Conservation (phyloP, 768 basidiomycete species). For the Boletus vinaceobasis region DNA sequence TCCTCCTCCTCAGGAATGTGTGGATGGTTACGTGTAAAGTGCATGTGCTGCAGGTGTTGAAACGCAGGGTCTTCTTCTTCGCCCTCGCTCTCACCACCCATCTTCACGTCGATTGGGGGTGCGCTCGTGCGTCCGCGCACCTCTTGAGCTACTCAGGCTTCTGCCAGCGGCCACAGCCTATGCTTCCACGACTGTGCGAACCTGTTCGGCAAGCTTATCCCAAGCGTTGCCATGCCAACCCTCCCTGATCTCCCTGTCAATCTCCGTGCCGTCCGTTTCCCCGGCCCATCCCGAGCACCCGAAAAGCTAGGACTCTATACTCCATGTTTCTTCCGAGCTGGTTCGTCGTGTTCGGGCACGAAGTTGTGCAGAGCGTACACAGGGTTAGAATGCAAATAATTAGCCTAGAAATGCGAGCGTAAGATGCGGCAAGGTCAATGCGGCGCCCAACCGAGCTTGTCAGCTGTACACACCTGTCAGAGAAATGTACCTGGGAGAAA, state of each 20-base stretch:
- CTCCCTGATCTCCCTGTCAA: slow-evolving; percentile 50
- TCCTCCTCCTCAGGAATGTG: slow-evolving; percentile 61
- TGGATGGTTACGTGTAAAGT: slow-evolving; percentile 46
- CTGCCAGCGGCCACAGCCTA: slow-evolving; percentile 13
- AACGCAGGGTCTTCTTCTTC: slow-evolving; percentile 44
- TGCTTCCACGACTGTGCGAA: slow-evolving; percentile 41
- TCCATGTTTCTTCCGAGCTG: slow-evolving; percentile 65
- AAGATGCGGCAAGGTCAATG: background rate
- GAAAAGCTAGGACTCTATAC: slow-evolving; percentile 73
- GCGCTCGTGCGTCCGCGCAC: slow-evolving; percentile 40
- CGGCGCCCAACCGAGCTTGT: background rate
- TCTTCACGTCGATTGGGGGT: slow-evolving; percentile 69
- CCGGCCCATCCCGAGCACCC: slow-evolving; percentile 52
- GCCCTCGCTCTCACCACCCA: slow-evolving; percentile 75
- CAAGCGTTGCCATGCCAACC: slow-evolving; percentile 65
- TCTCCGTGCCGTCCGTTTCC: slow-evolving; percentile 46
- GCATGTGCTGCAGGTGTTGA: slow-evolving; percentile 37
- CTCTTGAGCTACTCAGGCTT: background rate
- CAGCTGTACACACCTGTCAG: slow-evolving; percentile 1
- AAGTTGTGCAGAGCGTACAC: slow-evolving; percentile 90
- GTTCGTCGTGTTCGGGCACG: slow-evolving; percentile 81
- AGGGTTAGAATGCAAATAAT: slow-evolving; percentile 7
- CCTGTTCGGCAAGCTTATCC: slow-evolving; percentile 65
- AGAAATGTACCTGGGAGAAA: background rate
- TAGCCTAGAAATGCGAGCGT: background rate